These are phyloP conservation scores for Psilocybe sp. DNA, from an alignment of 768 basidiomycete species.

Conservation along the genomic window DNA sequence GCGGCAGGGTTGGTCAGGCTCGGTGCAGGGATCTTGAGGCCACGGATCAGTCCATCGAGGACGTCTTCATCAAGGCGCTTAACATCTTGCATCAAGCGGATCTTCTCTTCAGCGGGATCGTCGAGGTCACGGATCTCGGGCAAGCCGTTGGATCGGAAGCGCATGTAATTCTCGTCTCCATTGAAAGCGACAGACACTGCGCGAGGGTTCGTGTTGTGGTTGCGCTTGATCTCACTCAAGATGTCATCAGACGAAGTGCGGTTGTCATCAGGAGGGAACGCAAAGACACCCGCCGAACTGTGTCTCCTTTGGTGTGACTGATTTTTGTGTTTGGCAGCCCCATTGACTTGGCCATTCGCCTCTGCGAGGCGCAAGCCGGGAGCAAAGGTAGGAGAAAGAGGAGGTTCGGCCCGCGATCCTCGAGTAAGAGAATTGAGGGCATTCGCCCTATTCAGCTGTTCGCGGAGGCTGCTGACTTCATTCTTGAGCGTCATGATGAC, in stretches of 20 bases:
- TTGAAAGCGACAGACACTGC: constrained; percentile 89
- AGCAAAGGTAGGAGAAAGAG: constrained; percentile 83
- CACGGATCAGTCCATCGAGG: constrained; percentile 82
- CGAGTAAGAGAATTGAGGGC: constrained; percentile 86
- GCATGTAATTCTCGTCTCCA: constrained; percentile 72
- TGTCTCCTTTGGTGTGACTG: constrained; percentile 79
- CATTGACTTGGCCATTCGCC: constrained; percentile 42
- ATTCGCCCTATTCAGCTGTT: constrained; percentile 95
- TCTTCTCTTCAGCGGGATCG: constrained; percentile 93
- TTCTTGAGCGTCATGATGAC: constrained; percentile 88
- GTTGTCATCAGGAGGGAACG: constrained; percentile 54
- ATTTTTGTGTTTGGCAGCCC: constrained; percentile 24
- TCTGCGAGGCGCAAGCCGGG: constrained; percentile 65
- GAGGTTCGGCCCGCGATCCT: constrained; percentile 65
- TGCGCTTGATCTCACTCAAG: constrained; percentile 71
- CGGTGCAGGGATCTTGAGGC: constrained; percentile 90
- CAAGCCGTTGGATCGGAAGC: constrained; percentile 62
- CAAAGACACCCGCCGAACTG: constrained; percentile 80
- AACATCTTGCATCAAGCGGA: constrained; percentile 86
- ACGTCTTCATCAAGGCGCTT: constrained; percentile 93
- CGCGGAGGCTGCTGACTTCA: constrained; percentile 89
- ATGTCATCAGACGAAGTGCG: constrained; percentile 78
- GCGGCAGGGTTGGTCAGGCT: constrained; percentile 89
- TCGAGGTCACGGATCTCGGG: constrained; percentile 76
- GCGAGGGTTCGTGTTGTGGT: constrained; percentile 69